Evolutionary conservation across 1,139 yeast species (phyloP), one percentile per base, ranked within the genome.

Genomic region (Pichia sp.): DNA sequence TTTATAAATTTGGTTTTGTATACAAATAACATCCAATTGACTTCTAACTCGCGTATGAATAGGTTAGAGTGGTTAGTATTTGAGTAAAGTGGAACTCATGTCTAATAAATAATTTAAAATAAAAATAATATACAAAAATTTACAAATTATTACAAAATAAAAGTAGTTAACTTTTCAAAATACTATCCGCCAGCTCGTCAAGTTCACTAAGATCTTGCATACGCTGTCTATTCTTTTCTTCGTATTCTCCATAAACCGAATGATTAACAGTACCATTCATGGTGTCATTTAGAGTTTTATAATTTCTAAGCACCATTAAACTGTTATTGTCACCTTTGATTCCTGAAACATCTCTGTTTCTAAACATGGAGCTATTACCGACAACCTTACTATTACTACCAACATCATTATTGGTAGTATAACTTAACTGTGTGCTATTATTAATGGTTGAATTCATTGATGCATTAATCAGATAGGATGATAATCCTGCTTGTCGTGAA

Each of bases 151-250:
- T 24, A 24, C 10, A 24, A 24, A 8, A 24, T 10, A 24, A 24
- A 24, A 24, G 10, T 24, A 7, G 27, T 41, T 42, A 53, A 24
- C 48, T 44, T 18, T 54, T 47, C 22, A 64, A 47, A 18, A 64
- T 51, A 19, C 58, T 52, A 22, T 59, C 65, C 8, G 65, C 58
- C 17, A 64, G 51, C 17, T 54, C 51, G 21, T 75, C 54, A 40
- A 76, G 54, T 3, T 76, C 60, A 39, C 69, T 73, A 1, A 72
- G 64, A 46, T 68, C 53, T 15, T 48, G 52, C 36, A 52, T 42
- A 40, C 50, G 53, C n/a, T 45, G 34, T 20, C 11, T 24, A 3
- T 12, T 24, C n/a, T 32, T 31, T 14, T 32, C 42, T 4, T 40
- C 33, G 10, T 24, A n/a, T 4, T 12, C 12, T 20, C 10, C 18